These are phyloP conservation scores for Colletotrichum gloeosporioides DNA, from an alignment of 2,329 filamentous ascomycete genomes.

Conservation along the genomic window DNA sequence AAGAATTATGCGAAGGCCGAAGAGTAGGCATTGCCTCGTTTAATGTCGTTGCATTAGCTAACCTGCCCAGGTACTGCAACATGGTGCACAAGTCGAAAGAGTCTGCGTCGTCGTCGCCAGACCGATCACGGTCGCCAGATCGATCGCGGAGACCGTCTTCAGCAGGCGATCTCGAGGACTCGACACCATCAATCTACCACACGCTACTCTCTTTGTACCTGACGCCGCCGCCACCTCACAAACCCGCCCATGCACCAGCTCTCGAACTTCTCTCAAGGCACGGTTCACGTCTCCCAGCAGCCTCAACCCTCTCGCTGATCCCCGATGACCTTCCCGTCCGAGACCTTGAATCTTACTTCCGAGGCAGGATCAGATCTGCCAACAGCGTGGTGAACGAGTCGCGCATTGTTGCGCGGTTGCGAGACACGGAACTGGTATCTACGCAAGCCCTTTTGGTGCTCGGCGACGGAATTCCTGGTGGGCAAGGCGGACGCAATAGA, in stretches of 20 bases:
- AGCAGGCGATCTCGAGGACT: constrained; percentile 48
- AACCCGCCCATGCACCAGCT: constrained; percentile 78
- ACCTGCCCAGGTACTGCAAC: constrained; percentile 78
- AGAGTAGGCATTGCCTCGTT: constrained; percentile 64
- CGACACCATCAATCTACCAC: constrained; percentile 84
- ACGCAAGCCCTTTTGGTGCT: constrained; percentile 77
- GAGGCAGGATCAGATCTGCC: constrained; percentile 84
- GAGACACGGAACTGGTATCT: constrained; percentile 80
- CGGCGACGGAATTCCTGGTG: constrained; percentile 65
- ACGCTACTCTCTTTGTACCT: constrained; percentile 90
- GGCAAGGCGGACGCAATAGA: constrained; percentile 59
- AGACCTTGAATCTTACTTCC: constrained; percentile 89
- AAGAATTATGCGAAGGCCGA: constrained; percentile 88
- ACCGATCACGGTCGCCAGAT: not conserved
- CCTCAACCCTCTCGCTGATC: constrained; percentile 84
- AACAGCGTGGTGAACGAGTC: constrained; percentile 83
- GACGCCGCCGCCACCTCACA: constrained; percentile 75
- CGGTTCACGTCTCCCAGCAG: constrained; percentile 87
- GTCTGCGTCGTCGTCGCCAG: constrained; percentile 38
- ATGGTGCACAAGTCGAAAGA: constrained; percentile 73
- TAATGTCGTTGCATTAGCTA: constrained; percentile 5
- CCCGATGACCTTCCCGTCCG: constrained; percentile 79
- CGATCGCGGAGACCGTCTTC: constrained; percentile 36
- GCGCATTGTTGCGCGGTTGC: constrained; percentile 76
- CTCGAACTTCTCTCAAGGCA: constrained; percentile 90